Evolutionary conservation across 2,329 filamentous ascomycete genomes (phyloP), one percentile per base, ranked within the genome.

Genomic region (Seiridium cupressi): DNA sequence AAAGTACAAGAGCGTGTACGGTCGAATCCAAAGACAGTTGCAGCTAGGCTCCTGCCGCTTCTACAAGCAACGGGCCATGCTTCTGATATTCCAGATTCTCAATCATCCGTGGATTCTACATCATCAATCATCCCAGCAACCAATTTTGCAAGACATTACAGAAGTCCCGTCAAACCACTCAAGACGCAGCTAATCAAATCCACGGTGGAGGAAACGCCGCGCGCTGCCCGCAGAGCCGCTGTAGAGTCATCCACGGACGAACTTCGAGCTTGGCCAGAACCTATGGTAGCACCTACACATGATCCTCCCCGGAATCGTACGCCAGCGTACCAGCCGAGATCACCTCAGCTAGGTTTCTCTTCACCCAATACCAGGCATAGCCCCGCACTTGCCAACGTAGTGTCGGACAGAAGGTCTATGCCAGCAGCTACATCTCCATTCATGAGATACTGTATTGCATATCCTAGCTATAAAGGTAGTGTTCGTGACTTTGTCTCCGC

Each of bases 111-210:
- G 26, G 57, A 68, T 59, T 64, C 61, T 18, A 64, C 67, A 6
- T 66, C 67, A 3, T 68, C 68, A 4, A 63, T 71, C 10, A 64
- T 72, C 60, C 70, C 69, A 3, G 66, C 69, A 26, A 72, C 70
- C 5, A 61, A 61, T 31, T 61, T 59, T 18, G 47, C 40, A n/a
- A 18, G 7, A 47, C 32, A 31, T 10, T 7, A 57, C 5, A 34
- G 32, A 18, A 57, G 54, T 18, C 44, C 54, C 4, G 38, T 13
- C 26, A 57, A 44, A 31, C 26, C 31, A 26, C 54, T 31, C 11
- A 48, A 31, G 36, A 53, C 38, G 49, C 49, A 13, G 51, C 35
- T 32, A 47, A 57, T 51, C 44, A 51, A 49, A 11, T 49, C 55
- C 9, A 51, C 55, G 31, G 47, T 58, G 38, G 44, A 56, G 51